Evolutionary conservation across 768 basidiomycete species (phyloP), one percentile per base, ranked within the genome.

Genomic region (Cystoderma amianthinum): DNA sequence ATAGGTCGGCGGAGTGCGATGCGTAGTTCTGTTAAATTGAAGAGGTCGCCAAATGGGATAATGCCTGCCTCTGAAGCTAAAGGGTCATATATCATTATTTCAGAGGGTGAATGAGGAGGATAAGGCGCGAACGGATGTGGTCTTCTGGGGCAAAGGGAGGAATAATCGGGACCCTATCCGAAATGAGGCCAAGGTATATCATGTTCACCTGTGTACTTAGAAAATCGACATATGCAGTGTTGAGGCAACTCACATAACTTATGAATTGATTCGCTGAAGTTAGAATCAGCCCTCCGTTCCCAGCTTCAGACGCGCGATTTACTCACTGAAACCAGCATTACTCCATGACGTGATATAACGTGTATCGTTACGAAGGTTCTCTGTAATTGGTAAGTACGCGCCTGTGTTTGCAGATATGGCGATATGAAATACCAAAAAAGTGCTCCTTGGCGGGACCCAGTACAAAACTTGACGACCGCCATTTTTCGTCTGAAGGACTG

Each of bases 301-400:
- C 19, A 16, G 6, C 18, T 24, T 7, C 23, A 23, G 13, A 24
- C 23, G 19, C 18, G n/a, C 17, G 15, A 41, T 30, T 21, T 15
- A 62, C 68, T 45, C 42, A 70, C 70, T 78, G 64, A 78, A 77
- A 16, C 78, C 78, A 3, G 74, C 76, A 40, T 65, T 69, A 4
- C 69, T 58, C 73, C 73, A 77, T 10, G 74, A 65, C 0, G 77
- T 79, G 41, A 81, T 65, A 49, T 79, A 80, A 44, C 68, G 54
- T 1, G 60, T 63, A 43, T 76, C 72, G 28, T 71, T 63, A 3
- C 66, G 64, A 20, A 38, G 37, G 16, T 22, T 38, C 9, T 38
- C 37, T 38, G 21, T 19, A 16, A 19, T 7, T 6, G 7, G 18
- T 16, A 16, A 9, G 10, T 9, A 16, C 9, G 18, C 16, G 16